These are phyloP conservation scores for Beauveria bassiana DNA, from an alignment of 2,329 filamentous ascomycete species.

Conservation along the genomic window DNA sequence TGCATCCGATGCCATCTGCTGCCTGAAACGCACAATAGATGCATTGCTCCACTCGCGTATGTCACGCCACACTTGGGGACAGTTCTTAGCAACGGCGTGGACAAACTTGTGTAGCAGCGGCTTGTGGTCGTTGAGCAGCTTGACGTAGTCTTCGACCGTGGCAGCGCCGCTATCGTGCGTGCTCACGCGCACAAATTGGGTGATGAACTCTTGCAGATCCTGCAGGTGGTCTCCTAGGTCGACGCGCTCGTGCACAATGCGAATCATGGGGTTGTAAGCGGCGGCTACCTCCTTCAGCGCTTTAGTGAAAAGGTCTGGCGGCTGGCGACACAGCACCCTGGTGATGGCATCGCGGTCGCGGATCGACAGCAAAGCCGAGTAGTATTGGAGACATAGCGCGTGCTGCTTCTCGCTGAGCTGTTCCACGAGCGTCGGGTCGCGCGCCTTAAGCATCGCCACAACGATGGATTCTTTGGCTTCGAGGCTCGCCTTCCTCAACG, in stretches of 20 bases:
- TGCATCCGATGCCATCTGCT: conserved; percentile 24
- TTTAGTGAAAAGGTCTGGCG: conserved; percentile 66
- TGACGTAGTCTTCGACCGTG: conserved; percentile 65
- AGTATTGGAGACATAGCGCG: conserved; percentile 58
- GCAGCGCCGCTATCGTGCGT: conserved; percentile 31
- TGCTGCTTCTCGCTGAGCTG: conserved; percentile 55
- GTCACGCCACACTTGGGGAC: conserved; percentile 54
- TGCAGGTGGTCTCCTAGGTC: conserved; percentile 63
- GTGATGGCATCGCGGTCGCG: conserved; percentile 67
- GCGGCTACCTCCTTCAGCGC: conserved; percentile 56
- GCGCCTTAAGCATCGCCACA: conserved; percentile 52
- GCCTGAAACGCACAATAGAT: conserved; percentile 48
- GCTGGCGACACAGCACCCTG: conserved; percentile 56
- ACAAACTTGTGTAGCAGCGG: conserved; percentile 60
- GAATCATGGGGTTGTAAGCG: conserved; percentile 68
- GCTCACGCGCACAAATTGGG: conserved; percentile 58
- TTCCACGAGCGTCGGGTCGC: conserved; percentile 36
- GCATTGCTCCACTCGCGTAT: conserved; percentile 55
- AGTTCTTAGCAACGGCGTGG: conserved; percentile 60
- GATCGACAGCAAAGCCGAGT: conserved; percentile 61
- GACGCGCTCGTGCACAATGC: conserved; percentile 61
- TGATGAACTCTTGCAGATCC: conserved; percentile 60
- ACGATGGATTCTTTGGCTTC: conserved; percentile 52
- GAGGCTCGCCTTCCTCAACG: conserved; percentile 48
- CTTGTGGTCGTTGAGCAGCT: conserved; percentile 57